These are phyloP conservation scores for Zymoseptoria tritici DNA, from an alignment of 2,329 filamentous ascomycete genomes.

Conservation along the genomic window DNA sequence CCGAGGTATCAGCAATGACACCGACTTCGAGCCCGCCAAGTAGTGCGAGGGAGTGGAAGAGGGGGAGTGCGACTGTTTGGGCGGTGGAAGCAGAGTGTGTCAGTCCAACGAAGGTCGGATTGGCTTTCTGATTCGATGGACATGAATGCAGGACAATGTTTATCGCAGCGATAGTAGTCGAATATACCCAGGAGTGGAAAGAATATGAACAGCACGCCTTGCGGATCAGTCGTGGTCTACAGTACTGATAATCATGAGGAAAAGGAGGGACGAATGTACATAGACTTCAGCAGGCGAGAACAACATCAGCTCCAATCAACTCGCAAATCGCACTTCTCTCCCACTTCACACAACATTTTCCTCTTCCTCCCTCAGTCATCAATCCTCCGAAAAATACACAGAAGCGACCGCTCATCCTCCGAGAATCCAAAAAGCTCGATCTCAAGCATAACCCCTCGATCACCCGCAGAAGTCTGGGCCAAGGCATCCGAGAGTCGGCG, in stretches of 20 bases:
- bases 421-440: background rate
- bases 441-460: background rate
- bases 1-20: slow-evolving; percentile 11
- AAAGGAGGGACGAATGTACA: background rate
- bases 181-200: background rate
- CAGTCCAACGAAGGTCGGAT: slow-evolving; percentile 11
- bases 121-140: slow-evolving; percentile 9
- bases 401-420: background rate
- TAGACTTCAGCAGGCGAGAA: background rate
- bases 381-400: background rate
- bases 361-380: background rate
- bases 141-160: background rate
- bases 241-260: background rate
- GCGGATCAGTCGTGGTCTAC: background rate
- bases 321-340: background rate
- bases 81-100: background rate
- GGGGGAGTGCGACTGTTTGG: slow-evolving; percentile 2
- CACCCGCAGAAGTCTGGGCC: background rate
- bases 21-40: slow-evolving; percentile 12
- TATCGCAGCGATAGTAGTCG: background rate
- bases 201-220: background rate
- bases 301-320: background rate
- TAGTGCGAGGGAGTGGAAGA: slow-evolving; percentile 1
- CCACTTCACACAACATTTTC: background rate
- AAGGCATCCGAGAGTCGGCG: too few species aligned